Percentiles rank a stretch among this genome's conserved stretches.
Conservation (phyloP, 164 flowering plant genomes). For the Stephania japonica region DNA sequence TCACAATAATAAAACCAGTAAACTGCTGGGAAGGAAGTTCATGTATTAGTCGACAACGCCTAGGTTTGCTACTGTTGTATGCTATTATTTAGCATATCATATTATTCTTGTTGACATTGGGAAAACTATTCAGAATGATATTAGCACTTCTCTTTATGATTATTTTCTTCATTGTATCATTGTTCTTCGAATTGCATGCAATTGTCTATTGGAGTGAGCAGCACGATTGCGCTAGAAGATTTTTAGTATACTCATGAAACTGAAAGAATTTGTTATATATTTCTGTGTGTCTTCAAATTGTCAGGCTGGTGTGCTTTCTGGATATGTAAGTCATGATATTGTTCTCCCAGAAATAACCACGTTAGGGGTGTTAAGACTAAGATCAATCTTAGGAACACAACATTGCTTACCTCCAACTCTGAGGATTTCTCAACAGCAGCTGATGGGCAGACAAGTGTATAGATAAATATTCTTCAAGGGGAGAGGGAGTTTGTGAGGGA, state of each 20-base stretch:
- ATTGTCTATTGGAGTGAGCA: too few relatives aligned
- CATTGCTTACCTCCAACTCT: constrained; percentile 73
- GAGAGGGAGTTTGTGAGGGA: constrained; percentile 83
- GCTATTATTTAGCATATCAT: too few relatives aligned
- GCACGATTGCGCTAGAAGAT: too few relatives aligned
- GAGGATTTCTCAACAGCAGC: constrained; percentile 83
- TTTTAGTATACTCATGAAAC: not conserved
- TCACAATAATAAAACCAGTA: too few relatives aligned
- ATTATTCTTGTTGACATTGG: too few relatives aligned
- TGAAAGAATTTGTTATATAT: not conserved
- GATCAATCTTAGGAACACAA: constrained; percentile 52
- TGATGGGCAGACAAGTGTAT: constrained; percentile 78
- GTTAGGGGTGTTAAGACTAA: constrained; percentile 66
- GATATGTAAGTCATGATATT: constrained; percentile 70
- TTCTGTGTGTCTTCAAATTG: not conserved
- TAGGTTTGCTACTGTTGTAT: too few relatives aligned
- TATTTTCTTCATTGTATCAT: too few relatives aligned
- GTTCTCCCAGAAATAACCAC: constrained; percentile 64
- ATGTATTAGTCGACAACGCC: too few relatives aligned
- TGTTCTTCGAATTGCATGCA: too few relatives aligned
- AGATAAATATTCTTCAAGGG: constrained; percentile 77
- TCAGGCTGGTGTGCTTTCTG: constrained; percentile 74
- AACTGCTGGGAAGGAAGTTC: too few relatives aligned
- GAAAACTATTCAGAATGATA: too few relatives aligned
- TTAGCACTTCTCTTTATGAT: too few relatives aligned